Evolutionary conservation across 1,284 basidiomycete genomes (phyloP).

Genomic region (Malassezia dermatis): DNA sequence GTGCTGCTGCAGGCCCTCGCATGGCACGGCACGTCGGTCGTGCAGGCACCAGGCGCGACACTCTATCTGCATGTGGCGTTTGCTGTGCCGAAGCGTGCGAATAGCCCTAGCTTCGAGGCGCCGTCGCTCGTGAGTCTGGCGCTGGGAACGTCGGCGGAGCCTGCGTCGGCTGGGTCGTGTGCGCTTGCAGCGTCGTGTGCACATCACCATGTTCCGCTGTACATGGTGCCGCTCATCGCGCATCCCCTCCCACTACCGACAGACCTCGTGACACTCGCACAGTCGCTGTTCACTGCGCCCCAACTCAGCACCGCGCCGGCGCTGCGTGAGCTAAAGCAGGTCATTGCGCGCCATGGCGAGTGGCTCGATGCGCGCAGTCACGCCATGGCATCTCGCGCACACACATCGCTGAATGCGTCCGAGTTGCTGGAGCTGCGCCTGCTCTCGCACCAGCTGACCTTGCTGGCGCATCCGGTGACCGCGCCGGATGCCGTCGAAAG

Average conservation of each 20-base stretch:
- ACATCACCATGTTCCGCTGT: neutral
- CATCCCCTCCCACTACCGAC: constrained; percentile 13
- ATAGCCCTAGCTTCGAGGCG: neutral
- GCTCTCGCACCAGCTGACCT: constrained; percentile 6
- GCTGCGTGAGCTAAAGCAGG: constrained; percentile 16
- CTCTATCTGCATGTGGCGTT: constrained; percentile 11
- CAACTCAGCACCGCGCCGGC: constrained; percentile 16
- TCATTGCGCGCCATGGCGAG: constrained; percentile 13
- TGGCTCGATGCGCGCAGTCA: constrained; percentile 10
- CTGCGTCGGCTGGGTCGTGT: neutral
- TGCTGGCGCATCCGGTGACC: constrained; percentile 1
- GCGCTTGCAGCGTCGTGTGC: neutral
- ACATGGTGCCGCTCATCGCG: constrained; percentile 1
- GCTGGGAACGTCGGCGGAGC: neutral
- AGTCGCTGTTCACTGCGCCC: constrained; percentile 15
- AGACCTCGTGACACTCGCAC: constrained; percentile 14
- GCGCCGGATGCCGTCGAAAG: neutral
- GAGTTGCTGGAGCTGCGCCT: constrained; percentile 1
- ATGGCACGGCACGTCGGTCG: constrained; percentile 12
- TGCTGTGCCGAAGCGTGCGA: constrained; percentile 1
- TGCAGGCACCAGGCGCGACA: neutral
- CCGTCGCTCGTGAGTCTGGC: constrained; percentile 8
- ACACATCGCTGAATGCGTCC: neutral
- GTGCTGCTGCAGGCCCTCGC: constrained; percentile 15
- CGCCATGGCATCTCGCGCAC: neutral